Percentiles rank a stretch among this genome's conserved stretches.
phyloP scores from a whole-genome alignment of 2,329 filamentous ascomycete species.

The Colletotrichum sidae region DNA sequence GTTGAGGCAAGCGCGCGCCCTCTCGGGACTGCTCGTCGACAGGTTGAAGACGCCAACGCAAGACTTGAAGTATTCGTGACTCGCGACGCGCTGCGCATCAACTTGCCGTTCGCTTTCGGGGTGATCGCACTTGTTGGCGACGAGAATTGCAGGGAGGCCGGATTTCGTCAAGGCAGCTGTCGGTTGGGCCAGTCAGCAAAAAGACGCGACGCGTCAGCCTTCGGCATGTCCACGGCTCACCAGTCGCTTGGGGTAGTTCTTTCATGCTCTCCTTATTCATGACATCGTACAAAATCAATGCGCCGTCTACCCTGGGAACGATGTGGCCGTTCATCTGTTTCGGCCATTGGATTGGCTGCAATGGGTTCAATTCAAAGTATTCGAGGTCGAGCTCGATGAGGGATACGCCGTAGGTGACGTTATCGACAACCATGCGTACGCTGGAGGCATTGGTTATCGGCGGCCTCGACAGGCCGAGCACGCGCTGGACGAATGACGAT shows the following conservation, averaged over 20 bases:
- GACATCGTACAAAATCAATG: conserved; percentile 89
- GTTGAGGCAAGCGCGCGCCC: conserved; percentile 80
- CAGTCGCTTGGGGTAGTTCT: conserved; percentile 79
- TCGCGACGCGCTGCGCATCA: conserved; percentile 72
- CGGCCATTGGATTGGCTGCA: conserved; percentile 73
- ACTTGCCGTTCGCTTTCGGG: conserved; percentile 77
- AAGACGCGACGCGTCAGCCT: conserved; percentile 12
- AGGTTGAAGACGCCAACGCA: conserved; percentile 81
- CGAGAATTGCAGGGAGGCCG: conserved; percentile 80
- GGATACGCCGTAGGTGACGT: conserved; percentile 67
- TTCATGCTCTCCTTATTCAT: conserved; percentile 80
- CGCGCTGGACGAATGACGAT: conserved; percentile 74
- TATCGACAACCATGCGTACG: conserved; percentile 69
- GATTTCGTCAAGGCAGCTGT: conserved; percentile 77
- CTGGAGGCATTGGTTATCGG: conserved; percentile 67
- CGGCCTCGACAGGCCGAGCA: conserved; percentile 65
- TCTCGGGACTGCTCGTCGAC: conserved; percentile 76
- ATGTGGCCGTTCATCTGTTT: conserved; percentile 77
- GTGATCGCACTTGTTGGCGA: conserved; percentile 91
- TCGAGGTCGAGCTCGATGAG: conserved; percentile 75
- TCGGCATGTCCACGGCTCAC: conserved; percentile 65
- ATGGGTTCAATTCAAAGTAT: conserved; percentile 70
- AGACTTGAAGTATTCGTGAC: conserved; percentile 73
- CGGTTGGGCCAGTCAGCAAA: conserved; percentile 38
- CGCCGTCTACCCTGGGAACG: conserved; percentile 83